A percentile compares a stretch with the other conserved stretches of the same genome.
Conservation (phyloP, 768 basidiomycete species). For the Coprinopsis sp. region DNA sequence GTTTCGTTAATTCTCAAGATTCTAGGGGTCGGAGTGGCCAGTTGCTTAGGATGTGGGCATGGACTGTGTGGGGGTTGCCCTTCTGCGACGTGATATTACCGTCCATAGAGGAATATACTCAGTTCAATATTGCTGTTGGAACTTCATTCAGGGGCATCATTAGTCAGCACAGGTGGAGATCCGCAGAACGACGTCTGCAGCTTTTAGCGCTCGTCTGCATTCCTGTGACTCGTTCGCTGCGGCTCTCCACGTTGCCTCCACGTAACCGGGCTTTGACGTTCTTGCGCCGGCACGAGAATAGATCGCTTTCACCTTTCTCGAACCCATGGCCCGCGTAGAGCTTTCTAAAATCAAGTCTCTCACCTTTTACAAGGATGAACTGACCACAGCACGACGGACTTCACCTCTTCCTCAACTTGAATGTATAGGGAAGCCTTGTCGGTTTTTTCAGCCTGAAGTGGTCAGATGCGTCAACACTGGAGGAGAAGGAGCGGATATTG, state of each 20-base stretch:
- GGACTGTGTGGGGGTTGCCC: conserved; percentile 71
- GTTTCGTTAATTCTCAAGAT: conserved; percentile 71
- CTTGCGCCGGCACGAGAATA: neutral
- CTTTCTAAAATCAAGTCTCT: conserved; percentile 70
- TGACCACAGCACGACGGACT: conserved; percentile 65
- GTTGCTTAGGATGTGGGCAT: conserved; percentile 85
- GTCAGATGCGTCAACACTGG: conserved; percentile 80
- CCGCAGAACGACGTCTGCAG: no score
- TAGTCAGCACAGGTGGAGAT: no score
- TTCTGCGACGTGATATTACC: conserved; percentile 7
- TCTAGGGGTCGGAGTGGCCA: conserved; percentile 65
- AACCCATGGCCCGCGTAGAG: conserved; percentile 61
- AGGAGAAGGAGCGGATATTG: conserved; percentile 71
- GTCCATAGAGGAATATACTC: no score
- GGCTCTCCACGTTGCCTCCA: conserved; percentile 7
- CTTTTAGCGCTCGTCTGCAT: no score
- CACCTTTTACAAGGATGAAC: conserved; percentile 67
- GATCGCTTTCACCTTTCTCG: neutral
- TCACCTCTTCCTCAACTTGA: conserved; percentile 70
- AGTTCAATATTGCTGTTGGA: no score
- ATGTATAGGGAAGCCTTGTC: conserved; percentile 78
- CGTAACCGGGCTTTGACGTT: neutral
- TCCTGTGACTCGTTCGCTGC: no score
- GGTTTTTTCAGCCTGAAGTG: conserved; percentile 72
- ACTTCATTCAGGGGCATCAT: no score